These are phyloP conservation scores for Fusarium xyrophilum DNA, from an alignment of 2,329 filamentous ascomycete species.

Conservation along the genomic window DNA sequence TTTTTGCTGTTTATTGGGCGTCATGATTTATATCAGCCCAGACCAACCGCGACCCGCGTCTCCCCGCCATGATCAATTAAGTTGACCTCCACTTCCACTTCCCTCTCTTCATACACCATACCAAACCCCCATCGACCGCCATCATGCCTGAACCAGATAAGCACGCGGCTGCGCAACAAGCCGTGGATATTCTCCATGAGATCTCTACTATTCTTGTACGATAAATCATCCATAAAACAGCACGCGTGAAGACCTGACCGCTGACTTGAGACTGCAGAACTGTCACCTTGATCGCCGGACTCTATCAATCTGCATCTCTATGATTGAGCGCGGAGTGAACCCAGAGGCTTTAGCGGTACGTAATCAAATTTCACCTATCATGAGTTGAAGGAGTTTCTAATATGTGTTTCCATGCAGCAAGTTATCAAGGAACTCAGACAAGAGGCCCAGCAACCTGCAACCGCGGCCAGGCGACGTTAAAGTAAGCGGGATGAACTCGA, in stretches of 20 bases:
- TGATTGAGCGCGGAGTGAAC: conserved; percentile 97
- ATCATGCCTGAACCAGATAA: conserved; percentile 65
- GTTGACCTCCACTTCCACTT: conserved; percentile 27
- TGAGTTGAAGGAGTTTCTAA: neutral
- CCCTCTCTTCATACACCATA: conserved; percentile 13
- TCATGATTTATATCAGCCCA: conserved; percentile 8
- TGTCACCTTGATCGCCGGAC: conserved; percentile 90
- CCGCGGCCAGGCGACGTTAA: conserved; percentile 41
- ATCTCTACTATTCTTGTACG: conserved; percentile 88
- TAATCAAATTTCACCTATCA: neutral
- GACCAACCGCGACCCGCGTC: conserved; percentile 29
- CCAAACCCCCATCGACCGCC: conserved; percentile 21
- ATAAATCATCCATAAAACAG: conserved; percentile 13
- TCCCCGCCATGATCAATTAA: conserved; percentile 26
- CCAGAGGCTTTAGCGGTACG: conserved; percentile 92
- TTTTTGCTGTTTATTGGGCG: neutral
- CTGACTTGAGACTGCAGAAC: conserved; percentile 66
- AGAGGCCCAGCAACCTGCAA: conserved; percentile 57
- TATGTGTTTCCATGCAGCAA: conserved; percentile 49
- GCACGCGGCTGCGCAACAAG: conserved; percentile 79
- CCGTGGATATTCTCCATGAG: conserved; percentile 82
- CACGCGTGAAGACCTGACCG: neutral
- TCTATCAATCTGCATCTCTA: conserved; percentile 91
- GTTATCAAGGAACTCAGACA: conserved; percentile 67
- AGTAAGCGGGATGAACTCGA: conserved; percentile 7